Evolutionary conservation across 2,329 filamentous ascomycete species (phyloP).

Genomic region (Colletotrichum eleusines): DNA sequence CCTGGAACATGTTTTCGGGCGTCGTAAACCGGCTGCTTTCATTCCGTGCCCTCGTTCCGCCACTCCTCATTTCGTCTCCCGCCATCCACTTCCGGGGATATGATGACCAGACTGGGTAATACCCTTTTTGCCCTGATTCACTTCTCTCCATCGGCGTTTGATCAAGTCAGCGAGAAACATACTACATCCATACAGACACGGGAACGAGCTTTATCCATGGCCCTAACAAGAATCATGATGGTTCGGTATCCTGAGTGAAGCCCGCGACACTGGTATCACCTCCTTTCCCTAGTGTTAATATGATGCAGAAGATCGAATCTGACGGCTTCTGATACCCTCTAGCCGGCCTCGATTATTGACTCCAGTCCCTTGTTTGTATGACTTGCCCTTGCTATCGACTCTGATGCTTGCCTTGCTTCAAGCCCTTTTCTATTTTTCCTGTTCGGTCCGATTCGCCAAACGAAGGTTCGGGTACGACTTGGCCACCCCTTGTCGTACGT

Average conservation of each 20-base stretch:
- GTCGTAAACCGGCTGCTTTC: no score
- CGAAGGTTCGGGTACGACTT: neutral
- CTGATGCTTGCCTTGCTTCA: neutral
- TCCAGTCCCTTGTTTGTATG: neutral
- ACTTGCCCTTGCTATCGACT: neutral
- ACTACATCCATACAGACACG: neutral
- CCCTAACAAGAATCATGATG: neutral
- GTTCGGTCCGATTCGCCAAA: neutral
- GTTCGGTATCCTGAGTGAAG: neutral
- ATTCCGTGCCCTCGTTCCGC: no score
- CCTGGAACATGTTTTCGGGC: no score
- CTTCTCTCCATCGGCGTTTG: neutral
- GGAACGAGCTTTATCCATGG: neutral
- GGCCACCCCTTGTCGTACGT: neutral
- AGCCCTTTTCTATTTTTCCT: neutral
- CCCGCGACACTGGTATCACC: neutral
- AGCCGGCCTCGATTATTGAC: neutral
- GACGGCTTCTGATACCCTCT: neutral
- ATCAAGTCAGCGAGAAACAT: neutral
- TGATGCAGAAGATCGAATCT: neutral
- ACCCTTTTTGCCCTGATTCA: neutral
- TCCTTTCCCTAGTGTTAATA: neutral
- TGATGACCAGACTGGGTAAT: neutral
- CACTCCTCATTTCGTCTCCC: neutral
- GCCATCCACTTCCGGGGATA: neutral